Conservation (phyloP, 2,329 filamentous ascomycete genomes). For the Didymella sp. region DNA sequence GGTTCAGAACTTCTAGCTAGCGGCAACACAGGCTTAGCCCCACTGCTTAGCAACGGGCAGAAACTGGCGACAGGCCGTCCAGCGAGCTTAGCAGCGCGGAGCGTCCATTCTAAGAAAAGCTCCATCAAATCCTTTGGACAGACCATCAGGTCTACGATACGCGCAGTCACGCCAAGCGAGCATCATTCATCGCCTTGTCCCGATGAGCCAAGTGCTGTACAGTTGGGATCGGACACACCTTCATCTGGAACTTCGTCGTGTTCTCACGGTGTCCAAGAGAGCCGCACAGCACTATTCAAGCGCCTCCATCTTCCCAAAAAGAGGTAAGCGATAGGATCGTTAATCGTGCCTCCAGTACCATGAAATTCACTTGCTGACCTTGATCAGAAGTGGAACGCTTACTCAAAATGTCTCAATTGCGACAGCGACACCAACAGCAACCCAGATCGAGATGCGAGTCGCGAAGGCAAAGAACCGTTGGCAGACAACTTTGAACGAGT, state of each 20-base stretch:
- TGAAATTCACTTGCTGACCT: not conserved
- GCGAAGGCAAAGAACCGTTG: conserved; percentile 51
- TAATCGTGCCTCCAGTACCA: too few relatives aligned
- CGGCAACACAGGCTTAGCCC: conserved; percentile 17
- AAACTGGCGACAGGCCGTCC: conserved; percentile 20
- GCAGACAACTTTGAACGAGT: conserved; percentile 51
- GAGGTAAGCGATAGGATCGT: conserved; percentile 8
- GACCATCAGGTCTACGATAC: conserved; percentile 47
- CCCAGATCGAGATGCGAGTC: conserved; percentile 50
- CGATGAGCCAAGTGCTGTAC: conserved; percentile 16
- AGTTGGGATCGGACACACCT: conserved; percentile 6
- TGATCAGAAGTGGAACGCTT: not conserved
- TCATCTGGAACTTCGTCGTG: conserved; percentile 15
- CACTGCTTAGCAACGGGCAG: conserved; percentile 20
- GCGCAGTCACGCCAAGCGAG: conserved; percentile 46
- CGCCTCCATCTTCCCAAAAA: conserved; percentile 2
- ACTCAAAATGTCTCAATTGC: not conserved
- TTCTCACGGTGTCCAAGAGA: not conserved
- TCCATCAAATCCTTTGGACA: conserved; percentile 39
- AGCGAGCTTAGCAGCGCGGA: conserved; percentile 20
- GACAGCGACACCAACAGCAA: conserved; percentile 42
- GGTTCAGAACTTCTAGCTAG: conserved; percentile 23
- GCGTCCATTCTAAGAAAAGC: conserved; percentile 33
- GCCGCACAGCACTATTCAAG: not conserved
- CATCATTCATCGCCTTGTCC: conserved; percentile 15